phyloP scores from a whole-genome alignment of 2,329 filamentous ascomycete species.

The Simplicillium aogashimaense region DNA sequence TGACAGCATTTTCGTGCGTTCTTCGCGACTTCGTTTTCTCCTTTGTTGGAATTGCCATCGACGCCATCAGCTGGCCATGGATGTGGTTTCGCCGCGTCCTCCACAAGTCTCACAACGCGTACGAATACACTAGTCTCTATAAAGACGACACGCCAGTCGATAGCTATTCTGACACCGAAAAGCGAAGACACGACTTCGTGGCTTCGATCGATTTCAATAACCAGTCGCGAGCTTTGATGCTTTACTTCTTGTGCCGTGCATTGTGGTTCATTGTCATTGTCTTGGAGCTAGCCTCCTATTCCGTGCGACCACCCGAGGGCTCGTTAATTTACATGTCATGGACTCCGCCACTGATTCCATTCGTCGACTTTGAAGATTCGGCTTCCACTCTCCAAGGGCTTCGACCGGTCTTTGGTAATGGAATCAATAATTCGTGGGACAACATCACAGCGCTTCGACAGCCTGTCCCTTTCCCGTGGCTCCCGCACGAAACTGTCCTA shows the following conservation, averaged over 20 bases:
- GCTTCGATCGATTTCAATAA: too few relatives aligned
- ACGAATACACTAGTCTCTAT: background rate
- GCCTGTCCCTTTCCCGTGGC: slow-evolving; percentile 10
- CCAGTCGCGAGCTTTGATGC: background rate
- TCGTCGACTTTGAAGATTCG: background rate
- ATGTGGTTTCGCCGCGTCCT: background rate
- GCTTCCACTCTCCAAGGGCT: background rate
- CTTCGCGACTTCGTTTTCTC: background rate
- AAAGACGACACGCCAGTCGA: background rate
- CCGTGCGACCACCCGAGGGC: background rate
- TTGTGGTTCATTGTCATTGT: background rate
- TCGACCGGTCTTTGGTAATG: background rate
- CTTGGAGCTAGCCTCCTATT: background rate
- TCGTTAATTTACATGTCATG: background rate
- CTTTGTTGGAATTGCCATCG: background rate
- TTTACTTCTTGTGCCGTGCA: background rate
- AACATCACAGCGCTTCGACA: background rate
- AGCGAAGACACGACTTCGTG: too few relatives aligned
- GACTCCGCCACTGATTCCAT: background rate
- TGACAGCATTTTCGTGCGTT: background rate
- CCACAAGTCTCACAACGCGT: background rate
- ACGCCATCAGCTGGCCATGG: background rate
- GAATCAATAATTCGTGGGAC: background rate
- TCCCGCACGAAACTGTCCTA: slow-evolving; percentile 12
- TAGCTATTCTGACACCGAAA: background rate